Conservation (phyloP, 495 filamentous ascomycete species). For the Xylaria longipes region DNA sequence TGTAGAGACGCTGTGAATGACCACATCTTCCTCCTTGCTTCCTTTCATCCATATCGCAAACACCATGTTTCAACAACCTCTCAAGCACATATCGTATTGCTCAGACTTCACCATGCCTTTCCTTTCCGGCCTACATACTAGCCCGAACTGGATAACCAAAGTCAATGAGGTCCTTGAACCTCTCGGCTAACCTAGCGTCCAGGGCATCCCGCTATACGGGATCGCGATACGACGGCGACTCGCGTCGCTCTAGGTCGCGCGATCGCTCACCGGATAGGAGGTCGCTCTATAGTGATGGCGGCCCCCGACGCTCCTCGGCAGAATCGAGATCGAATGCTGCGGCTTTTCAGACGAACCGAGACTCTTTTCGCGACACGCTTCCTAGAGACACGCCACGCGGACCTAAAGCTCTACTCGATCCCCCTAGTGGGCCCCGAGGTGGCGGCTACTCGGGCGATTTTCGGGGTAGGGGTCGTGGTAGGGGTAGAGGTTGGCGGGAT, state of each 20-base stretch:
- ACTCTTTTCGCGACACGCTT: constrained; percentile 52
- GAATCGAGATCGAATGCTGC: constrained; percentile 56
- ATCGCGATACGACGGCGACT: constrained; percentile 53
- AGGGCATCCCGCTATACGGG: constrained; percentile 54
- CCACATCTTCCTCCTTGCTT: background rate
- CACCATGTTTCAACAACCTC: background rate
- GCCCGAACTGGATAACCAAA: background rate
- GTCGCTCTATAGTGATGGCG: constrained; percentile 55
- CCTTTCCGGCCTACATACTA: background rate
- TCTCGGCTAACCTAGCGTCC: background rate
- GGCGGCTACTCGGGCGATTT: constrained; percentile 57
- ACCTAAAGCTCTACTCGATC: constrained; percentile 72
- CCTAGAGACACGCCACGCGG: constrained; percentile 67
- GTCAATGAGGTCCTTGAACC: background rate
- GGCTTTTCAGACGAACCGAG: constrained; percentile 56
- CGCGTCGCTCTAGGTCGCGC: constrained; percentile 58
- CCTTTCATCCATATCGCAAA: background rate
- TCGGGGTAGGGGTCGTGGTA: constrained; percentile 53
- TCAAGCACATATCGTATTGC: background rate
- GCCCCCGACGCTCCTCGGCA: constrained; percentile 54
- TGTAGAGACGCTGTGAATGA: background rate
- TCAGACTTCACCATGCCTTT: background rate
- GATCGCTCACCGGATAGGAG: constrained; percentile 66
- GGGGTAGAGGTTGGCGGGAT: constrained; percentile 56
- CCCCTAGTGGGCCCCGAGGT: constrained; percentile 64